Percentiles rank a stretch among this genome's conserved stretches.
Evolutionary conservation across 441 rosid genomes (phyloP).

Genomic region (Cnidoscolus chayamansa): DNA sequence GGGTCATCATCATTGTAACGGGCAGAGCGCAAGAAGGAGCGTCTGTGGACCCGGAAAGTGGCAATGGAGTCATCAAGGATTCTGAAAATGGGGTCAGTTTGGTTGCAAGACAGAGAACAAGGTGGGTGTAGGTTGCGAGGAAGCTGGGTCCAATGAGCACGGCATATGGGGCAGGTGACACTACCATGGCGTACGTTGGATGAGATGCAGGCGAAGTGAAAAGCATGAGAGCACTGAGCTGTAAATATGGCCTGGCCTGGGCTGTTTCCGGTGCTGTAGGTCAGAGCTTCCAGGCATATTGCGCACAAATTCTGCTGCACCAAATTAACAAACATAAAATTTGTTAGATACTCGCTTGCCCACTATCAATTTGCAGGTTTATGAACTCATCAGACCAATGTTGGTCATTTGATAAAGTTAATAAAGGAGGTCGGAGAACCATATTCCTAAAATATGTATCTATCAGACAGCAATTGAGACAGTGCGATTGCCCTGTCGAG

Average conservation of each 20-base stretch:
- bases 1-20: conserved; percentile 87
- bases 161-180: conserved; percentile 83
- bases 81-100: conserved; percentile 54
- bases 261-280: conserved; percentile 46
- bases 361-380: no score
- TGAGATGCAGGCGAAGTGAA: conserved; percentile 76
- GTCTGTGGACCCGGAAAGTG: conserved; percentile 64
- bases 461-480: not conserved
- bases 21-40: conserved; percentile 66
- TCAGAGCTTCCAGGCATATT: conserved; percentile 73
- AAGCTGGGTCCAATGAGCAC: conserved; percentile 88
- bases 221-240: conserved; percentile 80
- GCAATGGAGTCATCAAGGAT: conserved; percentile 79
- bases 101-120: conserved; percentile 51
- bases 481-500: not conserved
- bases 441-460: not conserved
- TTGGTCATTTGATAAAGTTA: no score
- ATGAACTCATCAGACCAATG: no score
- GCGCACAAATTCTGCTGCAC: conserved; percentile 60
- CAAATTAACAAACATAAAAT: not conserved
- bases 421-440: no score
- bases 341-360: not conserved
- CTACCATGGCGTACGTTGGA: conserved; percentile 86
- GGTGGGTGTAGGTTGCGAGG: conserved; percentile 59
- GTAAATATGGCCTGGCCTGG: conserved; percentile 73